Conservation (phyloP, 495 filamentous ascomycete species). For the Halenospora varia region DNA sequence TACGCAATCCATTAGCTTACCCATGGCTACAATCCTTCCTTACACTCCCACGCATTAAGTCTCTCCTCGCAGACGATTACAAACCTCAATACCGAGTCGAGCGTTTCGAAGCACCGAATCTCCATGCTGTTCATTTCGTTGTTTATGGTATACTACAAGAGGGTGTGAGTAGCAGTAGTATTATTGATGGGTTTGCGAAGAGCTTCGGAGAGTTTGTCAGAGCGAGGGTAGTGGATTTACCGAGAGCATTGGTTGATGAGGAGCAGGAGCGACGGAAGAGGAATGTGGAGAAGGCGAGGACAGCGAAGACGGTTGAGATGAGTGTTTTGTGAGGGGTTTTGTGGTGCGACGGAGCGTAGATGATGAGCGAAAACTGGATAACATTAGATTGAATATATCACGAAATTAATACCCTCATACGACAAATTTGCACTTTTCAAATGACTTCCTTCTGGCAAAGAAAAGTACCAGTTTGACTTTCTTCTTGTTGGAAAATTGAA, state of each 20-base stretch:
- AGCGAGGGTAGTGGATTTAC: constrained; percentile 22
- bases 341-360: too few species aligned
- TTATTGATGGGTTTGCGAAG: constrained; percentile 30
- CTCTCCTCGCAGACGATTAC: constrained; percentile 28
- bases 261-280: background rate
- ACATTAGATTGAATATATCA: too few species aligned
- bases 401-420: too few species aligned
- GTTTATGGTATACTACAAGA: constrained; percentile 27
- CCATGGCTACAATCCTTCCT: constrained; percentile 30
- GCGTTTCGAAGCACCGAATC: constrained; percentile 26
- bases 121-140: constrained; percentile 31
- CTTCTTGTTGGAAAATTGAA: too few species aligned
- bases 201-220: constrained; percentile 30
- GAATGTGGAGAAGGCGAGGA: background rate
- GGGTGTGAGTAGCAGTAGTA: constrained; percentile 25
- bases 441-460: too few species aligned
- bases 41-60: constrained; percentile 20
- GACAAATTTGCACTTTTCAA: too few species aligned
- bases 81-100: constrained; percentile 25
- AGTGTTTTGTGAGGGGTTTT: background rate
- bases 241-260: background rate
- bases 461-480: too few species aligned
- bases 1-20: constrained; percentile 25
- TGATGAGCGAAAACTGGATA: too few species aligned
- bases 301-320: background rate